Evolutionary conservation across 2,329 filamentous ascomycete genomes (phyloP), one percentile per base, ranked within the genome.

Genomic region (Aulographum hederae): DNA sequence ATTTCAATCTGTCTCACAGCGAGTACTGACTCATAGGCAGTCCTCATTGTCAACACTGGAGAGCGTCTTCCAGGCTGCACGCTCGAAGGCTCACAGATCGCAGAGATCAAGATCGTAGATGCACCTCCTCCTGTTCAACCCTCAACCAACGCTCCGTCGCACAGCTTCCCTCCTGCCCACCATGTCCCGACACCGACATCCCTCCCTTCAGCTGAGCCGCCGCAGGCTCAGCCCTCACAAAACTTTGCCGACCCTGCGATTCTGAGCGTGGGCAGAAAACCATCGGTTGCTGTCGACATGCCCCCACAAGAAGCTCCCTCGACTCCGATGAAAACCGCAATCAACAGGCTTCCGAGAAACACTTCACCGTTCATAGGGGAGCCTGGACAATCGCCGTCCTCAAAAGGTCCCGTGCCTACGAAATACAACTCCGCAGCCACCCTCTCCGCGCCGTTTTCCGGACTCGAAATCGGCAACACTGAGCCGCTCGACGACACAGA

Each of bases 171-270:
- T n/a, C n/a, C n/a, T n/a, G n/a, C n/a, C n/a, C n/a, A n/a, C n/a
- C n/a, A n/a, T n/a, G 21, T 21, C n/a, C 30, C 29, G n/a, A 16
- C 33, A 32, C 32, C 29, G 36, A 35, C 11, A 31, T 36, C 21
- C 32, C 40, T 18, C 16, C 28, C 36, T 42, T 28, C 25, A 32
- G 50, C 56, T 39, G 42, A n/a, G n/a, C n/a, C n/a, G n/a, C n/a
- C n/a, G n/a, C n/a, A n/a, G n/a, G n/a, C n/a, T n/a, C 56, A 45
- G 19, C 37, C 42, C n/a, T 45, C 44, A 20, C 47, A 59, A 18
- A 44, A 60, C 1, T 82, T 89, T 44, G 65, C 75, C n/a, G 81
- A 91, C 43, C 81, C 81, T 8, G 81, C 81, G 3, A 91, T 91
- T 34, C 49, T 91, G 28, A 84, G 79, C 46, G 67, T 80, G 47